Conservation (phyloP, 2,329 filamentous ascomycete genomes). For the Cucurbitaria berberidis region DNA sequence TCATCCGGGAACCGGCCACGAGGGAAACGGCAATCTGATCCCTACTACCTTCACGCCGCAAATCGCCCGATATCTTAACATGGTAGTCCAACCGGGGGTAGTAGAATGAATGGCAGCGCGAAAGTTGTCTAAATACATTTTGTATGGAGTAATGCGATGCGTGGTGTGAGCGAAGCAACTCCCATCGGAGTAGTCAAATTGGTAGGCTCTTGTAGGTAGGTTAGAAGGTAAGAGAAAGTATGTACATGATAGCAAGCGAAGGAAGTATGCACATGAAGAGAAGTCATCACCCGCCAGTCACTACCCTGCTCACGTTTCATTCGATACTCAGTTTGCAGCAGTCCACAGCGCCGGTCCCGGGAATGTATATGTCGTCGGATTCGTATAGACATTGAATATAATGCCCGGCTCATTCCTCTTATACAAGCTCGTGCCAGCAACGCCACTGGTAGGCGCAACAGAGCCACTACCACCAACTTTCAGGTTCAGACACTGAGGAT, state of each 20-base stretch:
- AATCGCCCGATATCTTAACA: too few relatives aligned
- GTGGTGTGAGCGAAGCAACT: too few relatives aligned
- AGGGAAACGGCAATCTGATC: too few relatives aligned
- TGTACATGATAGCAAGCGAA: neutral
- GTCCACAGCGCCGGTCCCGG: slow-evolving; percentile 48
- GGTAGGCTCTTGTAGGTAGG: too few relatives aligned
- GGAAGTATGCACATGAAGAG: neutral
- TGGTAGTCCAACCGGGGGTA: too few relatives aligned
- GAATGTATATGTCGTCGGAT: slow-evolving; percentile 41
- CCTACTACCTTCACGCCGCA: too few relatives aligned
- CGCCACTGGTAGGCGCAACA: slow-evolving; percentile 45
- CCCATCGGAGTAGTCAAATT: too few relatives aligned
- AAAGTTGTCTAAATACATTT: too few relatives aligned
- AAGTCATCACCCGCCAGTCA: neutral
- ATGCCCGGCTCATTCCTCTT: slow-evolving; percentile 53
- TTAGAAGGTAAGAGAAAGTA: too few relatives aligned
- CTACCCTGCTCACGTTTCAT: neutral
- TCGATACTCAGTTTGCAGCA: slow-evolving; percentile 33
- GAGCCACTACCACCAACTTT: slow-evolving; percentile 55
- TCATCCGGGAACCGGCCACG: neutral
- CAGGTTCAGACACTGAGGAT: slow-evolving; percentile 60
- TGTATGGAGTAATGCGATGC: too few relatives aligned
- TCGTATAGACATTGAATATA: slow-evolving; percentile 48
- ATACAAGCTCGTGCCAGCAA: slow-evolving; percentile 52
- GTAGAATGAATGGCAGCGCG: too few relatives aligned